Conservation (phyloP, 2,329 filamentous ascomycete species). For the Tricladium varicosporioides region DNA sequence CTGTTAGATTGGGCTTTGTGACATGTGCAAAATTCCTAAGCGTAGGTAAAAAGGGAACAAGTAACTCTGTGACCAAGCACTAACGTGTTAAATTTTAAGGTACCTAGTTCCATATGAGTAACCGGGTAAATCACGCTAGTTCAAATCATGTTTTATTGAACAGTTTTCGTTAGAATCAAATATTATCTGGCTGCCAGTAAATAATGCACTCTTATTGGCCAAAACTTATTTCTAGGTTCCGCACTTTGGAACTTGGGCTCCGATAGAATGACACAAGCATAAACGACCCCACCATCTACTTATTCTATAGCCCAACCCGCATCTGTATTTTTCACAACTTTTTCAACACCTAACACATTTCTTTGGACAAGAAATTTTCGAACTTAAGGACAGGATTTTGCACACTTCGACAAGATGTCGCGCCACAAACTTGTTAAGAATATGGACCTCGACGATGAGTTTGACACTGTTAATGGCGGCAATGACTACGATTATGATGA, state of each 20-base stretch:
- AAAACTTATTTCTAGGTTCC: background rate
- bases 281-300: background rate
- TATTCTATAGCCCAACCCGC: too few species aligned
- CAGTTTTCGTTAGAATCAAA: too few species aligned
- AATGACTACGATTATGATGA: slow-evolving; percentile 40
- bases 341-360: background rate
- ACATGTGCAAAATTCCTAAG: too few species aligned
- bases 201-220: too few species aligned
- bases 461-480: slow-evolving; percentile 50
- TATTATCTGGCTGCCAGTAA: too few species aligned
- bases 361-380: background rate
- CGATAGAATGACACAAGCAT: background rate
- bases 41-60: too few species aligned
- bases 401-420: slow-evolving; percentile 34
- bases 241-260: background rate
- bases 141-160: too few species aligned
- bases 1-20: too few species aligned
- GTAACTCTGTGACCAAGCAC: too few species aligned
- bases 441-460: slow-evolving; percentile 44
- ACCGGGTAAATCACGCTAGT: too few species aligned
- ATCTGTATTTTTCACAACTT: background rate
- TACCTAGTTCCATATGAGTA: too few species aligned
- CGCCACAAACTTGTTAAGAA: slow-evolving; percentile 39
- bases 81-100: too few species aligned
- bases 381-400: background rate